A percentile compares a stretch with the other conserved stretches of the same genome.
Conservation (phyloP, 1,284 basidiomycete species). For the Leccinum fallax region DNA sequence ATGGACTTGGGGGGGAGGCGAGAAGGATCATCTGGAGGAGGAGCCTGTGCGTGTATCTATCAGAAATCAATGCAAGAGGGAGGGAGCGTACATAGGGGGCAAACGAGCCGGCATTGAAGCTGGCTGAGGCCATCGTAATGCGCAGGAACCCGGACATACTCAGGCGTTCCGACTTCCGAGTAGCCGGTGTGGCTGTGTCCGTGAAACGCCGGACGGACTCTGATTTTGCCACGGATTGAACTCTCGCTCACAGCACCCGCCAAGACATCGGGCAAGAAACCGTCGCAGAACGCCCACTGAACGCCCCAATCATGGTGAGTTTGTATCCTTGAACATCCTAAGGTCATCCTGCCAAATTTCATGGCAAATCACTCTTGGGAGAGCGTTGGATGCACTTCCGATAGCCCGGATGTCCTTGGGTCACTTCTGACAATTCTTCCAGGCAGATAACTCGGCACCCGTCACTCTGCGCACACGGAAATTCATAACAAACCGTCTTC, state of each 20-base stretch:
- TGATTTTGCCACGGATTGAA: neutral
- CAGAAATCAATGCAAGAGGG: constrained; percentile 31
- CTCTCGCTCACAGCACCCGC: constrained; percentile 12
- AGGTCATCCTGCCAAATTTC: constrained; percentile 3
- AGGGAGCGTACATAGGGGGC: constrained; percentile 32
- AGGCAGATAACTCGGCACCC: constrained; percentile 86
- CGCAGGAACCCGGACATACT: neutral
- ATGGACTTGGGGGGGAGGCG: neutral
- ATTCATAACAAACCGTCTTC: constrained; percentile 99
- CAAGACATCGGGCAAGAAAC: constrained; percentile 30
- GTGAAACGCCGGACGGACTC: no score
- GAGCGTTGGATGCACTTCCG: constrained; percentile 26
- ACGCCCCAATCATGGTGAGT: constrained; percentile 32
- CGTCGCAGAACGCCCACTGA: constrained; percentile 20
- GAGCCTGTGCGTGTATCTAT: constrained; percentile 43
- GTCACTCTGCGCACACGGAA: constrained; percentile 98
- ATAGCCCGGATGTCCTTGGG: constrained; percentile 21
- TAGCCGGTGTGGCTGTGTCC: no score
- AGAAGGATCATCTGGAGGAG: constrained; percentile 56
- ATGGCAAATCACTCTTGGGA: constrained; percentile 6
- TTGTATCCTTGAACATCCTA: neutral
- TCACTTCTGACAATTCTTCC: constrained; percentile 19
- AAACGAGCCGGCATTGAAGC: constrained; percentile 13
- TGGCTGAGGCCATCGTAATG: constrained; percentile 2
- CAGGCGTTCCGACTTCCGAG: no score